Conservation (phyloP, 2,329 filamentous ascomycete genomes). For the Pseudogymnoascus sp. region DNA sequence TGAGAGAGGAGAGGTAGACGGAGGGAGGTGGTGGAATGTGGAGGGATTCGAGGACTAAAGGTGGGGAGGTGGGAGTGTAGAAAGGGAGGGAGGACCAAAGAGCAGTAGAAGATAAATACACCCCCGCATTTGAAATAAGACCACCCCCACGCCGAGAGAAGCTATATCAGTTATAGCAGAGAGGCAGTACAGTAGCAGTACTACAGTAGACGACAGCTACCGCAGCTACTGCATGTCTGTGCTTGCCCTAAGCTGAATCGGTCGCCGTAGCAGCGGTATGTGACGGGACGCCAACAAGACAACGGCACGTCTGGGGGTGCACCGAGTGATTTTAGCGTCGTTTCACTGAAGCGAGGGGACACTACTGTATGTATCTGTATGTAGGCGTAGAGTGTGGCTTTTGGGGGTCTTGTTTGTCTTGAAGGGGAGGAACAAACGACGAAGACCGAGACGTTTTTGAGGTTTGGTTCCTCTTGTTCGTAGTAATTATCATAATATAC, state of each 20-base stretch:
- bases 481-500: background rate
- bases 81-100: constrained; percentile 9
- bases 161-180: background rate
- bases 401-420: background rate
- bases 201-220: background rate
- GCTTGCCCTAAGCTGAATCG: background rate
- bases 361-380: background rate
- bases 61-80: constrained; percentile 3
- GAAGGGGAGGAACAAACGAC: background rate
- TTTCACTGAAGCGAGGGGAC: constrained; percentile 1
- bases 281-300: background rate
- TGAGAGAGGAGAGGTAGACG: too few relatives aligned
- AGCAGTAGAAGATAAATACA: background rate
- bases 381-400: background rate
- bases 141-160: background rate
- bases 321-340: background rate
- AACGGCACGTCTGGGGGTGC: background rate
- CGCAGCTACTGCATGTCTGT: background rate
- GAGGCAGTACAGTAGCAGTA: background rate
- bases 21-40: background rate
- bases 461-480: background rate
- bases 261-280: background rate
- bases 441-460: background rate
- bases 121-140: background rate
- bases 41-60: constrained; percentile 4